A percentile compares a stretch with the other conserved stretches of the same genome.
Evolutionary conservation across 257 asterid species (phyloP).

Genomic region (Ehretia macrophylla): DNA sequence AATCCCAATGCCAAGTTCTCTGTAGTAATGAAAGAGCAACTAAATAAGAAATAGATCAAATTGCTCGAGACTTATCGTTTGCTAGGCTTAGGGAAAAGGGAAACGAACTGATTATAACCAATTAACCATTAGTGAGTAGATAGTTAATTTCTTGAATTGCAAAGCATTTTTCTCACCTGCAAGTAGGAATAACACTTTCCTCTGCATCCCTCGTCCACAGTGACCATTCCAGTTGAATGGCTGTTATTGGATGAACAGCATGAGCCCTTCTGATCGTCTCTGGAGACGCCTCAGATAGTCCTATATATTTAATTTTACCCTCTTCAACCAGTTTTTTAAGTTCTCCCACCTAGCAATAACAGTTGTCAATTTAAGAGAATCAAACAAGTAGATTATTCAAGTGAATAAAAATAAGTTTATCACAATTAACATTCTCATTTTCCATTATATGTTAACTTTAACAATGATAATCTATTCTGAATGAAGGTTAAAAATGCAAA

Average conservation of each 20-base stretch:
- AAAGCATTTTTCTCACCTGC: no score
- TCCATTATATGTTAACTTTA: no score
- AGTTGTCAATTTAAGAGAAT: no score
- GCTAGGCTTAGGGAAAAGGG: not conserved
- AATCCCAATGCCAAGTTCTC: constrained; percentile 21
- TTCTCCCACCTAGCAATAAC: no score
- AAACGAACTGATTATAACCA: not conserved
- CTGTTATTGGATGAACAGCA: constrained; percentile 13
- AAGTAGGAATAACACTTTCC: no score
- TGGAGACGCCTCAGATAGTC: constrained; percentile 16
- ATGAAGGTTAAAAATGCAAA: no score
- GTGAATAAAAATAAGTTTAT: no score
- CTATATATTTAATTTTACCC: constrained; percentile 12
- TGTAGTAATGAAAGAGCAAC: not conserved
- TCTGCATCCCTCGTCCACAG: no score
- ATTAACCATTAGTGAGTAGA: not conserved
- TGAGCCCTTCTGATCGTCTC: constrained; percentile 14
- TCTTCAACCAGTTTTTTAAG: no score
- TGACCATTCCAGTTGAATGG: constrained; percentile 15
- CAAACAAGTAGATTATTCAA: no score
- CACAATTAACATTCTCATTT: no score
- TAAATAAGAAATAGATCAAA: not conserved
- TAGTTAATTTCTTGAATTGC: not conserved
- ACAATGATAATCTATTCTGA: no score
- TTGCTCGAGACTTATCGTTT: not conserved